These are phyloP conservation scores for Boletus semigastroideus DNA, from an alignment of 1,284 basidiomycete species.

Conservation along the genomic window DNA sequence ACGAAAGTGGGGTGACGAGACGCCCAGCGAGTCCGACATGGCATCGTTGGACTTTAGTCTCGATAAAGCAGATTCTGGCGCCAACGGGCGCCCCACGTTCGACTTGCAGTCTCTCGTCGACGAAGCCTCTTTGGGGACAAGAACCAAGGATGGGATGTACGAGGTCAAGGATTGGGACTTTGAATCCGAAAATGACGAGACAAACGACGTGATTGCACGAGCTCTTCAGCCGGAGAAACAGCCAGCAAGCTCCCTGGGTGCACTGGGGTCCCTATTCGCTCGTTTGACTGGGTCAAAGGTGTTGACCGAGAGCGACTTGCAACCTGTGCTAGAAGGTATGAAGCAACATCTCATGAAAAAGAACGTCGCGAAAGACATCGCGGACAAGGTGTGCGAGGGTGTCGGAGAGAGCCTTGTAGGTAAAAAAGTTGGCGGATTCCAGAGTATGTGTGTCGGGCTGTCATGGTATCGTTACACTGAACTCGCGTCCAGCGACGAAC, in stretches of 20 bases:
- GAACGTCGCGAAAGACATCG: slow-evolving; percentile 96
- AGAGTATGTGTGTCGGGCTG: slow-evolving; percentile 55
- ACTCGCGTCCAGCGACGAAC: slow-evolving; percentile 62
- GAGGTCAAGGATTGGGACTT: slow-evolving; percentile 95
- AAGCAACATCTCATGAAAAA: slow-evolving; percentile 98
- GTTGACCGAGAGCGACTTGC: slow-evolving; percentile 80
- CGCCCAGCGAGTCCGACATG: slow-evolving; percentile 82
- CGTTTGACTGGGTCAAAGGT: slow-evolving; percentile 84
- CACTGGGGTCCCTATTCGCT: slow-evolving; percentile 76
- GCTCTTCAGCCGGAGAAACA: slow-evolving; percentile 47
- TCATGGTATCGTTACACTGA: slow-evolving; percentile 7
- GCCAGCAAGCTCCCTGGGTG: slow-evolving; percentile 53
- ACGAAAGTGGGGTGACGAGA: slow-evolving; percentile 90
- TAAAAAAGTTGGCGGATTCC: slow-evolving; percentile 85
- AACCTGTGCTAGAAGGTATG: slow-evolving; percentile 91
- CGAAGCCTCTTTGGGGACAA: slow-evolving; percentile 74
- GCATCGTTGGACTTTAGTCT: slow-evolving; percentile 83
- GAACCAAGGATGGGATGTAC: slow-evolving; percentile 84
- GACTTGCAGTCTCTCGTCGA: slow-evolving; percentile 72
- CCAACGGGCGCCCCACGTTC: slow-evolving; percentile 39
- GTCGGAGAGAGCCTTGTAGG: slow-evolving; percentile 90
- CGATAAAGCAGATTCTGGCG: slow-evolving; percentile 44
- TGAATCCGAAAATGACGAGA: slow-evolving; percentile 41
- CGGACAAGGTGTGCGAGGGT: slow-evolving; percentile 91
- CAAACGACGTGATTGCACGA: slow-evolving; percentile 59